Evolutionary conservation across 169 alveolate species (phyloP).

Genomic region (Ichthyophthirius multifiliis): DNA sequence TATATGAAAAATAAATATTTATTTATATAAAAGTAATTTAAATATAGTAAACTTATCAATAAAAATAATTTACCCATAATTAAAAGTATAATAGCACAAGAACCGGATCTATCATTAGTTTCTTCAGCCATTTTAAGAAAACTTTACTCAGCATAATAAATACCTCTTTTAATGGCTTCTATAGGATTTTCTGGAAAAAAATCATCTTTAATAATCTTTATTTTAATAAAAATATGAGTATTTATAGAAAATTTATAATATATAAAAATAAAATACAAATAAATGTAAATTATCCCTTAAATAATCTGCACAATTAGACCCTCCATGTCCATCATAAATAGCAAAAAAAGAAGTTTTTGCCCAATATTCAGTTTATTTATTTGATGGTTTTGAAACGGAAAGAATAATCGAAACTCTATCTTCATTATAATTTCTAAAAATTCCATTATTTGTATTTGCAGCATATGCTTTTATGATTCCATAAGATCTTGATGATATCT

Average conservation of each 20-base stretch:
- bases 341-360: constrained; percentile 79
- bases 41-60: neutral
- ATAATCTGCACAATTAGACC: constrained; percentile 75
- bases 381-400: constrained; percentile 57
- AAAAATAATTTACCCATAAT: constrained; percentile 54
- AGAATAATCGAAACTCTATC: constrained; percentile 81
- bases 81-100: constrained; percentile 80
- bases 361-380: constrained; percentile 56
- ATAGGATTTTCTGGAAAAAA: constrained; percentile 64
- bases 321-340: constrained; percentile 89
- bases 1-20: neutral
- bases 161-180: constrained; percentile 61
- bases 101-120: constrained; percentile 73
- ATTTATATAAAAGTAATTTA: neutral
- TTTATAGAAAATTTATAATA: no score
- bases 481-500: constrained; percentile 51
- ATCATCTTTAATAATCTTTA: constrained; percentile 1
- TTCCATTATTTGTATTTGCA: constrained; percentile 81
- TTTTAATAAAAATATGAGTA: neutral
- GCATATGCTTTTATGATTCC: constrained; percentile 78
- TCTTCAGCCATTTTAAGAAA: constrained; percentile 54
- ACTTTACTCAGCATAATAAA: constrained; percentile 62
- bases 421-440: constrained; percentile 84
- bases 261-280: no score
- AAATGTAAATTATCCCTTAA: constrained; percentile 76